A percentile compares a stretch with the other conserved stretches of the same genome.
phyloP scores from a whole-genome alignment of 139 green algal genomes.

The Mychonastes homosphaera region DNA sequence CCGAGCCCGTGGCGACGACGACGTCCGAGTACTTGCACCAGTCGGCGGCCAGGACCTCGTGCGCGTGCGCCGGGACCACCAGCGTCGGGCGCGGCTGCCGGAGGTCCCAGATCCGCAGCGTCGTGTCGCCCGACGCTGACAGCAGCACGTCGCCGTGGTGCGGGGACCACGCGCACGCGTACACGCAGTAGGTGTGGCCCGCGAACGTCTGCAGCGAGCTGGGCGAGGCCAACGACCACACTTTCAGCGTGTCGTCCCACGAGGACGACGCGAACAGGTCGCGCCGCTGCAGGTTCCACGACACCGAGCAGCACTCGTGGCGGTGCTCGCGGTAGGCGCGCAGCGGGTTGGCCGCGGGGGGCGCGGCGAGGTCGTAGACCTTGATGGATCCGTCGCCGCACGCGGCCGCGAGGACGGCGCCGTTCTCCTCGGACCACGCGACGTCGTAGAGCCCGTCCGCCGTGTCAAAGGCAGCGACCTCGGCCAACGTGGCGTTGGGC shows the following conservation, averaged over 20 bases:
- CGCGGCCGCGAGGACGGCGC: constrained; percentile 84
- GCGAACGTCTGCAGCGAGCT: constrained; percentile 60
- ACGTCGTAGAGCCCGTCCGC: constrained; percentile 94
- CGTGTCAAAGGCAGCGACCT: constrained; percentile 83
- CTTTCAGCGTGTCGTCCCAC: constrained; percentile 94
- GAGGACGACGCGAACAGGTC: constrained; percentile 80
- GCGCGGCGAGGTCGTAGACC: constrained; percentile 72
- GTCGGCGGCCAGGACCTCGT: constrained; percentile 61
- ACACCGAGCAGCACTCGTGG: constrained; percentile 69
- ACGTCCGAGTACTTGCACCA: constrained; percentile 98
- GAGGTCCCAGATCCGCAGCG: constrained; percentile 78
- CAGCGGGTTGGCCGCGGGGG: constrained; percentile 74
- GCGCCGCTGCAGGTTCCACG: constrained; percentile 76
- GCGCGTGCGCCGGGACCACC: constrained; percentile 67
- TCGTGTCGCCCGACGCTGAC: constrained; percentile 72
- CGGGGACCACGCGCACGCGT: constrained; percentile 78
- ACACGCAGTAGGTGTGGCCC: constrained; percentile 96
- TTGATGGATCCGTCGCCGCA: constrained; percentile 91
- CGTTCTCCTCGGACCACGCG: constrained; percentile 89
- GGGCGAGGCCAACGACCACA: constrained; percentile 66
- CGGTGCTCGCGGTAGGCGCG: constrained; percentile 76
- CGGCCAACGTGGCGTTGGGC: constrained; percentile 29
- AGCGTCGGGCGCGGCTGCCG: constrained; percentile 65
- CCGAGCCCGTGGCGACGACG: constrained; percentile 73
- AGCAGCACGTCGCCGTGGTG: constrained; percentile 67